These are phyloP conservation scores for Fusarium continuum DNA, from an alignment of 2,329 filamentous ascomycete genomes.

Conservation along the genomic window DNA sequence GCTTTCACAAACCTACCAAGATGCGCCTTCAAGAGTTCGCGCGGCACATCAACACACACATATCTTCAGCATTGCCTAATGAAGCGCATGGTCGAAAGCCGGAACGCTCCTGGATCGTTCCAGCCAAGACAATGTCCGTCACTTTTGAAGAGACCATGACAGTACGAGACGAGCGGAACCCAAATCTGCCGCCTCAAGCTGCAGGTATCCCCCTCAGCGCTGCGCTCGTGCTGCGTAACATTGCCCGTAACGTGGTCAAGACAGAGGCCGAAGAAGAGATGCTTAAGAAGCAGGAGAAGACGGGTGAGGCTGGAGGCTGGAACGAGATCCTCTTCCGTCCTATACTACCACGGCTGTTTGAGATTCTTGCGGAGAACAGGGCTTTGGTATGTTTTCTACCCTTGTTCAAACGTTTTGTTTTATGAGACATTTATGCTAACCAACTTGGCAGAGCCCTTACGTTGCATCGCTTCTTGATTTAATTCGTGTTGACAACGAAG, in stretches of 20 bases:
- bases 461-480: slow-evolving; percentile 54
- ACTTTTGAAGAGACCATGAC: slow-evolving; percentile 65
- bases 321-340: slow-evolving; percentile 75
- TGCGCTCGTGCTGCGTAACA: slow-evolving; percentile 79
- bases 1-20: slow-evolving; percentile 58
- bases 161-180: slow-evolving; percentile 66
- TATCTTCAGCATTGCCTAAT: slow-evolving; percentile 55
- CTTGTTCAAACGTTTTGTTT: background rate
- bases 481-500: slow-evolving; percentile 46
- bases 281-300: slow-evolving; percentile 57
- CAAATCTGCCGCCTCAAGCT: slow-evolving; percentile 68
- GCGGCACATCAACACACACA: slow-evolving; percentile 74
- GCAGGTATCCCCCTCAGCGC: slow-evolving; percentile 82
- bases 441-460: slow-evolving; percentile 49
- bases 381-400: slow-evolving; percentile 58
- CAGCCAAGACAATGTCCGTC: slow-evolving; percentile 64
- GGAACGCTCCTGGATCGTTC: slow-evolving; percentile 57
- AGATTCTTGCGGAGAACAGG: slow-evolving; percentile 75
- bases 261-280: slow-evolving; percentile 66
- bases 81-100: slow-evolving; percentile 32
- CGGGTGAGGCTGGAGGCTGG: slow-evolving; percentile 65
- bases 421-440: slow-evolving; percentile 21
- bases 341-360: slow-evolving; percentile 70
- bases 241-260: slow-evolving; percentile 73
- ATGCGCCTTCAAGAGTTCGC: slow-evolving; percentile 63